phyloP scores from a whole-genome alignment of 805 yeast genomes.

The Pichia occidentalis region DNA sequence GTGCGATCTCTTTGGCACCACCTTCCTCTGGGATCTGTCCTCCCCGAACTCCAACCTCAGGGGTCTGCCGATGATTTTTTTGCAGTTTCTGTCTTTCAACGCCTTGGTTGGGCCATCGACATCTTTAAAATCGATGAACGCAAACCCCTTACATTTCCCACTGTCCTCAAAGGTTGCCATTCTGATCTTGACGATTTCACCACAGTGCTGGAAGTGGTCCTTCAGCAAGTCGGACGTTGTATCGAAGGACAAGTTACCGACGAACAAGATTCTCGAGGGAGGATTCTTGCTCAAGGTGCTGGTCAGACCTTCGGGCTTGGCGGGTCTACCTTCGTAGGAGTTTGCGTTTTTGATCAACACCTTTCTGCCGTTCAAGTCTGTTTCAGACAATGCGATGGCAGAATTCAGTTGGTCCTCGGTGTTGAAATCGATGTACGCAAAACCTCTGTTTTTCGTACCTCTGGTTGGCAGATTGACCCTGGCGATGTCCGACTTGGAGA shows the following conservation, averaged over 20 bases:
- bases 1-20: constrained; percentile 14
- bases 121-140: constrained; percentile 79
- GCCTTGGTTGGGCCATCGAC: constrained; percentile 82
- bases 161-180: constrained; percentile 98
- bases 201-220: constrained; percentile 85
- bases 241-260: constrained; percentile 90
- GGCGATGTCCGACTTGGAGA: constrained; percentile 54
- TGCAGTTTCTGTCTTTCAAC: constrained; percentile 60
- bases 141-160: constrained; percentile 96
- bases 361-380: constrained; percentile 73
- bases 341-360: constrained; percentile 74
- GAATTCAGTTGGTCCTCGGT: constrained; percentile 51
- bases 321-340: constrained; percentile 86
- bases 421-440: constrained; percentile 82
- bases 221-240: constrained; percentile 74
- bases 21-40: constrained; percentile 59
- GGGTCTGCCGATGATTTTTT: constrained; percentile 63
- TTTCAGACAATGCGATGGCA: constrained; percentile 65
- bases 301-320: constrained; percentile 19
- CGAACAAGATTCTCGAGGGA: constrained; percentile 82
- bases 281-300: constrained; percentile 57
- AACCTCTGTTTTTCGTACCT: constrained; percentile 68
- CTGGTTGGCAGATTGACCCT: constrained; percentile 78
- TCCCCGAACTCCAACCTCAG: constrained; percentile 90
- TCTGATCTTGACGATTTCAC: constrained; percentile 74